These are phyloP conservation scores for Nidularia pulvinata DNA, from an alignment of 768 basidiomycete genomes.

Conservation along the genomic window DNA sequence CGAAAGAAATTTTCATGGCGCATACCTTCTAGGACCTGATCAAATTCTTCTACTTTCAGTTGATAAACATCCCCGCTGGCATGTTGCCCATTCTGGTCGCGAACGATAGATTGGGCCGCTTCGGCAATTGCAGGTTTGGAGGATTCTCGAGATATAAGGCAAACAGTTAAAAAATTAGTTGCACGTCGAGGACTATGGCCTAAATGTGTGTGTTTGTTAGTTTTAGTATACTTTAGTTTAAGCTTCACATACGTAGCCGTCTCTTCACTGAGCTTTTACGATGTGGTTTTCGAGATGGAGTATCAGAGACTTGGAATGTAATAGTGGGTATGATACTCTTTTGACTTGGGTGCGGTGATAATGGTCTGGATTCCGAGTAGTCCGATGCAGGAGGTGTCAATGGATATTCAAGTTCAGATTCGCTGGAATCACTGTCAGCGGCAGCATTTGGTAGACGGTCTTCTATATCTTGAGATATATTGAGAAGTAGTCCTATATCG, in stretches of 20 bases:
- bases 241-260: too few species aligned
- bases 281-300: neutral
- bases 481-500: constrained; percentile 34
- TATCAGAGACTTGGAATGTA: neutral
- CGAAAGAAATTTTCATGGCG: constrained; percentile 1
- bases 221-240: too few species aligned
- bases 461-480: constrained; percentile 37
- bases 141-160: constrained; percentile 55
- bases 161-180: too few species aligned
- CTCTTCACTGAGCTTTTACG: too few species aligned
- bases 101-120: constrained; percentile 46
- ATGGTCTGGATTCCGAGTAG: constrained; percentile 61
- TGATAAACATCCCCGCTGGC: constrained; percentile 20
- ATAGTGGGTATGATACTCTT: constrained; percentile 12
- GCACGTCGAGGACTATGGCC: too few species aligned
- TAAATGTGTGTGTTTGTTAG: too few species aligned
- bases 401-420: constrained; percentile 68
- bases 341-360: constrained; percentile 44
- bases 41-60: constrained; percentile 44
- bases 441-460: constrained; percentile 28
- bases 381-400: constrained; percentile 81
- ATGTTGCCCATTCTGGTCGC: constrained; percentile 17
- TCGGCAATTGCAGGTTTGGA: constrained; percentile 67
- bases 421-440: constrained; percentile 26
- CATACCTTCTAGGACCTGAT: constrained; percentile 60